Conservation (phyloP, 768 basidiomycete species). For the Suillus placidus region DNA sequence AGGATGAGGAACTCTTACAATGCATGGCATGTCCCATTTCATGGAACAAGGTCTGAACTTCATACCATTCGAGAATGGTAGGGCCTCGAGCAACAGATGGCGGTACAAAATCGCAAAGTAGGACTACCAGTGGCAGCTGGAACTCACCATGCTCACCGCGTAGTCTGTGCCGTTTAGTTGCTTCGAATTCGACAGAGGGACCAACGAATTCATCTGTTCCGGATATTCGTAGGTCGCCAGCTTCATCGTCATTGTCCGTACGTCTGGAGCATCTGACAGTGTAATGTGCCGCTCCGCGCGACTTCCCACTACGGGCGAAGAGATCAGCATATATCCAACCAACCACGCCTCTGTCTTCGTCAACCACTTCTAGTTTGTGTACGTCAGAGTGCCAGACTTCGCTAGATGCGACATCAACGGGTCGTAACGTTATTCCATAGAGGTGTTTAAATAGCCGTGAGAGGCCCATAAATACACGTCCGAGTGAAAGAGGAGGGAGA, state of each 20-base stretch:
- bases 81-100: constrained; percentile 64
- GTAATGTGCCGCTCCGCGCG: constrained; percentile 93
- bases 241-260: constrained; percentile 87
- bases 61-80: constrained; percentile 85
- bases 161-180: constrained; percentile 58
- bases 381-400: constrained; percentile 92
- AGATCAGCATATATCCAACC: constrained; percentile 97
- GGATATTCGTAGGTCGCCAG: constrained; percentile 53
- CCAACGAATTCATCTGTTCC: constrained; percentile 45
- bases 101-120: constrained; percentile 83
- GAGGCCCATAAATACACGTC: constrained; percentile 91
- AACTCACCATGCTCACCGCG: constrained; percentile 69
- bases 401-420: constrained; percentile 65
- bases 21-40: constrained; percentile 99
- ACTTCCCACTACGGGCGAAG: constrained; percentile 82
- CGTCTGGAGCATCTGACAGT: constrained; percentile 94
- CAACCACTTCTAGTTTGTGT: constrained; percentile 90
- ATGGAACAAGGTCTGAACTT: constrained; percentile 93
- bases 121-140: constrained; percentile 90
- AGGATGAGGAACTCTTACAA: constrained; percentile 59
- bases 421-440: constrained; percentile 84
- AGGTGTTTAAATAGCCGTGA: constrained; percentile 84
- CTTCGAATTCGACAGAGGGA: constrained; percentile 65
- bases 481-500: constrained; percentile 77
- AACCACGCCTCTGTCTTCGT: constrained; percentile 82